phyloP scores from a whole-genome alignment of 116 monocot genomes.

The Papilionanthe hybrid region DNA sequence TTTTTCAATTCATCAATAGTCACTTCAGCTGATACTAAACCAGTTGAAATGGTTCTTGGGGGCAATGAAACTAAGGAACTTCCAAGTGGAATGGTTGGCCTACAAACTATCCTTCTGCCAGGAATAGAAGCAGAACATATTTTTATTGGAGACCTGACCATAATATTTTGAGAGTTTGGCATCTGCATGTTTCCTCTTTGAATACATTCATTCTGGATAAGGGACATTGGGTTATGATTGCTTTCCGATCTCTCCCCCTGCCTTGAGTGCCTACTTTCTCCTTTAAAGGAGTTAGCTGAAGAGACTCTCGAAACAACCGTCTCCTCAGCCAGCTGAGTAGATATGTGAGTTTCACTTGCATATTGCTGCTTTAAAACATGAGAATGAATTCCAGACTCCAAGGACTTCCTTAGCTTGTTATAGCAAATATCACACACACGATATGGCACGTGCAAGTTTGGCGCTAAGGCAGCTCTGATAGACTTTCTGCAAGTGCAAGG shows the following conservation, averaged over 20 bases:
- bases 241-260: constrained; percentile 42
- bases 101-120: constrained; percentile 60
- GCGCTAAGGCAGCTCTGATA: constrained; percentile 78
- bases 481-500: constrained; percentile 80
- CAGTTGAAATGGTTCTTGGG: constrained; percentile 24
- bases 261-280: constrained; percentile 39
- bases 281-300: constrained; percentile 67
- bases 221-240: constrained; percentile 36
- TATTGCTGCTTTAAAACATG: constrained; percentile 39
- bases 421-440: constrained; percentile 89
- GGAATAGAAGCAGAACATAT: constrained; percentile 79
- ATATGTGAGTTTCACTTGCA: constrained; percentile 28
- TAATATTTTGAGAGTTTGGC: constrained; percentile 35
- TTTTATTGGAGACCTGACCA: constrained; percentile 57
- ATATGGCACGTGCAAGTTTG: constrained; percentile 69
- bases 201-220: constrained; percentile 33
- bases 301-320: constrained; percentile 43
- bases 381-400: constrained; percentile 33
- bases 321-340: constrained; percentile 45
- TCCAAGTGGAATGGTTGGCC: constrained; percentile 66
- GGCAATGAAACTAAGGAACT: constrained; percentile 49
- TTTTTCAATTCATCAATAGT: constrained; percentile 42
- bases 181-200: constrained; percentile 47
- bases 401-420: constrained; percentile 51
- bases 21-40: constrained; percentile 28